These are phyloP conservation scores for Casuarina equisetifolia DNA, from an alignment of 306 rosid genomes.

Conservation along the genomic window DNA sequence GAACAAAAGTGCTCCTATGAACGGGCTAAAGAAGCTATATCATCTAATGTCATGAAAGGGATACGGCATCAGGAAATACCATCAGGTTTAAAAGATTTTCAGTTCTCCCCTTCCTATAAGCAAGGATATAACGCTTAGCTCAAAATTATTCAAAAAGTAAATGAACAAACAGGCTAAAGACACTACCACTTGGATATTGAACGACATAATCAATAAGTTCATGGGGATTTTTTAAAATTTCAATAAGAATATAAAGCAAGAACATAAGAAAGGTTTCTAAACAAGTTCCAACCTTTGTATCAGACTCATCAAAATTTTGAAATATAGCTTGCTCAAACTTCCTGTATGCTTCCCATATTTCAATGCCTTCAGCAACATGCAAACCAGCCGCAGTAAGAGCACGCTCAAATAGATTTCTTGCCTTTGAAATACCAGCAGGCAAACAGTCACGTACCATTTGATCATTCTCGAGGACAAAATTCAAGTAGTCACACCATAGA, in stretches of 20 bases:
- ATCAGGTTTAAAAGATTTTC: too few relatives aligned
- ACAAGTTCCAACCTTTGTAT: constrained; percentile 54
- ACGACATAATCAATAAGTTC: background rate
- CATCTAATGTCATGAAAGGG: background rate
- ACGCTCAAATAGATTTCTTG: constrained; percentile 73
- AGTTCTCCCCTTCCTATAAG: too few relatives aligned
- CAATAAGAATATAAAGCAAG: background rate
- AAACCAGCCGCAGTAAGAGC: constrained; percentile 88
- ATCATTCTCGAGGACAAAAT: constrained; percentile 65
- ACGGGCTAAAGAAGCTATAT: background rate
- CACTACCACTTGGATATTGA: constrained; percentile 1
- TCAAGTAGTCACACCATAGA: constrained; percentile 76
- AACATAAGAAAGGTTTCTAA: background rate
- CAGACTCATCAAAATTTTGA: constrained; percentile 50
- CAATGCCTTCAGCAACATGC: constrained; percentile 74
- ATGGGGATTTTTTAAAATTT: background rate
- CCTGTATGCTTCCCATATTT: constrained; percentile 83
- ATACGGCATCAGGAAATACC: too few relatives aligned
- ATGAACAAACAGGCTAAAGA: background rate
- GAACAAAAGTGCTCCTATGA: background rate
- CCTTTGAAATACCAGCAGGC: constrained; percentile 61
- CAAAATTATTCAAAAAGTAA: background rate
- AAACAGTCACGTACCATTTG: constrained; percentile 52
- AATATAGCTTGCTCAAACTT: constrained; percentile 68
- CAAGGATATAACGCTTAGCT: too few relatives aligned